Evolutionary conservation across 2,329 filamentous ascomycete species (phyloP), one percentile per base, ranked within the genome.

Genomic region (Aspergillus sp.): DNA sequence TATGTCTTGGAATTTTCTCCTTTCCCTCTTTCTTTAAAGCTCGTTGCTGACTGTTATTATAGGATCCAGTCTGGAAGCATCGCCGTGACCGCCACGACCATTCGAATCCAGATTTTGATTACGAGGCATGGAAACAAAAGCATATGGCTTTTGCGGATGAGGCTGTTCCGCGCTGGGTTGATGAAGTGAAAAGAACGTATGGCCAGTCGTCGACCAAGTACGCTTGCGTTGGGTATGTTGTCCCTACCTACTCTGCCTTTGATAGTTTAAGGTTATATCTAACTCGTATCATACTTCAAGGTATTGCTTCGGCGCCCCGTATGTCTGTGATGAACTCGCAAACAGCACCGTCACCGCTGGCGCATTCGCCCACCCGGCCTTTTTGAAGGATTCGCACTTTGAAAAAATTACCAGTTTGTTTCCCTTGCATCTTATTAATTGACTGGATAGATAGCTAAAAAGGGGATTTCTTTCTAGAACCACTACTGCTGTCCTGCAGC

Each of bases 41-140:
- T 9, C 9, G 8, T 30, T 0, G 24, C 20, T 30, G 5, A 45
- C 6, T 7, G n/a, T 12, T n/a, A 15, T 2, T 26, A 30, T 13
- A 45, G 50, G 50, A 53, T 11, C 59, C 57, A 6, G 53, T 59
- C 4, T 56, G 53, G 53, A 59, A 59, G 42, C 74, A 81, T 55
- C 47, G 67, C 22, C 56, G 71, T 41, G 68, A 74, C 32, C 65
- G 62, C 7, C 51, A 70, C 62, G 24, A 66, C 11, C 26, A 30
- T 4, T 30, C 26, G 60, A 56, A 59, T 41, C 70, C 73, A 2
- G 71, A 65, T 26, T 83, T 83, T 56, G 79, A 82, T 64, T 77
- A 74, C 20, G 75, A 75, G 32, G 80, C 77, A 5, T 83, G 80
- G 80, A 78, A 77, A 55, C 53, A 58, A 30, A 81, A 81, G 66